A percentile compares a stretch with the other conserved stretches of the same genome.
Conservation (phyloP, 148 eudicot species). For the Silene conica region DNA sequence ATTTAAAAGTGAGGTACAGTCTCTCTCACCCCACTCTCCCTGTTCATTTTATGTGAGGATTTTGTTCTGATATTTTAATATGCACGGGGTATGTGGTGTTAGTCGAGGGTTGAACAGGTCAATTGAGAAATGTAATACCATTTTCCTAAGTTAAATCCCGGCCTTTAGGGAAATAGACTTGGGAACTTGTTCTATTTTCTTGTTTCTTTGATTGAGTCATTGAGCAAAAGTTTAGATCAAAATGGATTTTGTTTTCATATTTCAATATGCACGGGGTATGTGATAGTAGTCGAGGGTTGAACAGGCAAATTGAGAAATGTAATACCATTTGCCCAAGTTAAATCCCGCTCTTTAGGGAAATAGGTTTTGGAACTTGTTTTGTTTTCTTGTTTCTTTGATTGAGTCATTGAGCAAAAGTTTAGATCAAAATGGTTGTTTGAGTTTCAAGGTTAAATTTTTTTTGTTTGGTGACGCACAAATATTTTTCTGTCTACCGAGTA, state of each 20-base stretch:
- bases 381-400: too few relatives aligned
- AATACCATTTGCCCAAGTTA: background rate
- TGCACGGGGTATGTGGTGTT: background rate
- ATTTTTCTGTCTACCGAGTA: background rate
- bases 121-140: background rate
- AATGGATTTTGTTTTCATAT: too few relatives aligned
- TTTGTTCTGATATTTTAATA: background rate
- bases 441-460: too few relatives aligned
- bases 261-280: background rate
- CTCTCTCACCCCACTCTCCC: background rate
- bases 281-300: background rate
- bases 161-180: background rate
- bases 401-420: too few relatives aligned
- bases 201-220: too few relatives aligned
- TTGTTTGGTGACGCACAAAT: background rate
- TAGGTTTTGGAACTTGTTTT: background rate
- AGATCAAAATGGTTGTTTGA: too few relatives aligned
- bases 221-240: too few relatives aligned
- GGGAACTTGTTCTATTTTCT: background rate
- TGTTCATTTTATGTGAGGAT: background rate
- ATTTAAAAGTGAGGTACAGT: conserved; percentile 80
- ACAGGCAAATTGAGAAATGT: background rate
- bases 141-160: background rate
- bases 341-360: background rate
- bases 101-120: background rate